Evolutionary conservation across 2,329 filamentous ascomycete species (phyloP).

Genomic region (Xylariaceae sp.): DNA sequence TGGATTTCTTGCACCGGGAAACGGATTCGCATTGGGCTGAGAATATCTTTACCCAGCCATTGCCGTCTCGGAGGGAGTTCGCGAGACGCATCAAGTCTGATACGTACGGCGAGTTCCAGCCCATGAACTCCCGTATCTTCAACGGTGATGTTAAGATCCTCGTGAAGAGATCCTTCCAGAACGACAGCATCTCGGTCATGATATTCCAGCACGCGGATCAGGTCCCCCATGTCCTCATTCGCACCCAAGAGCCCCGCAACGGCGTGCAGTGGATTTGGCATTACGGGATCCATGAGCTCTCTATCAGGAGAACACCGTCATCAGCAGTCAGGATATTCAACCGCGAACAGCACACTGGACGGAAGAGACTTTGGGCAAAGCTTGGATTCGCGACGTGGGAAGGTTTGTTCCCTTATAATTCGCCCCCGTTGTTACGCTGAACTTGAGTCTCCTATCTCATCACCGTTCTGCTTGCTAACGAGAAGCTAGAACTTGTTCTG

Average conservation of each 20-base stretch:
- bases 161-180: constrained; percentile 54
- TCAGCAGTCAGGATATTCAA: constrained; percentile 46
- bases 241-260: constrained; percentile 35
- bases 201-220: constrained; percentile 45
- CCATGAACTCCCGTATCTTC: constrained; percentile 43
- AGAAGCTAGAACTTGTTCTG: constrained; percentile 58
- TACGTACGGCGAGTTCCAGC: constrained; percentile 28
- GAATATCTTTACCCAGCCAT: constrained; percentile 53
- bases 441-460: too few relatives aligned
- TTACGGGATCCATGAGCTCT: constrained; percentile 52
- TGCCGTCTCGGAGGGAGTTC: constrained; percentile 48
- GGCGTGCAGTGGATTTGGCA: constrained; percentile 44
- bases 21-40: constrained; percentile 55
- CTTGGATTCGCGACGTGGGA: constrained; percentile 59
- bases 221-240: constrained; percentile 46
- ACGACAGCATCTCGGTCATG: constrained; percentile 51
- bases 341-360: constrained; percentile 44
- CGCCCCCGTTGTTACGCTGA: too few relatives aligned
- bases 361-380: constrained; percentile 50
- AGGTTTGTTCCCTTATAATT: too few relatives aligned
- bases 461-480: too few relatives aligned
- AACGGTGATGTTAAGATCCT: constrained; percentile 47
- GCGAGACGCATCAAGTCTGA: constrained; percentile 37
- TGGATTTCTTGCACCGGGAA: constrained; percentile 28
- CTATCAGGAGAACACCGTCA: constrained; percentile 45